phyloP scores from a whole-genome alignment of 108 stramenopile genomes.

The Cyclotella cryptica region DNA sequence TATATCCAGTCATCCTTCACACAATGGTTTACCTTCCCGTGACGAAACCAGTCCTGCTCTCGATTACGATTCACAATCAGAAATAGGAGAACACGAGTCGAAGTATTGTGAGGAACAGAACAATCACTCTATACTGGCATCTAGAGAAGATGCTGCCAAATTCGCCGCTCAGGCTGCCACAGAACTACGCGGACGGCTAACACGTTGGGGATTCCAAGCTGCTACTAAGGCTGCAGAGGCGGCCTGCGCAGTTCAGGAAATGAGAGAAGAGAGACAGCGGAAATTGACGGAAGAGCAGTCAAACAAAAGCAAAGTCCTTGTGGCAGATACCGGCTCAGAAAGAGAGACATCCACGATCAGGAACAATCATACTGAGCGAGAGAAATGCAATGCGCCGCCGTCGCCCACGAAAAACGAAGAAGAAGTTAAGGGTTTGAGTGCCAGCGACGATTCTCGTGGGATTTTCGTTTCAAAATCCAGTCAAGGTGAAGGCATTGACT shows the following conservation, averaged over 20 bases:
- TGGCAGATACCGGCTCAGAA: background rate
- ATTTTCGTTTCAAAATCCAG: background rate
- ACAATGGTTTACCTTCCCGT: background rate
- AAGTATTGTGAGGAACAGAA: background rate
- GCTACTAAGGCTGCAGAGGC: conserved; percentile 46
- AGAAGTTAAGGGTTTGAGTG: background rate
- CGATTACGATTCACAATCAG: background rate
- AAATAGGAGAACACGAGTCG: background rate
- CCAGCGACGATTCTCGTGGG: background rate
- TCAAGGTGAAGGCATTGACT: background rate
- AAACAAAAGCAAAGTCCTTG: conserved; percentile 3
- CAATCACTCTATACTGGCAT: conserved; percentile 31
- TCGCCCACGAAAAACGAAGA: background rate
- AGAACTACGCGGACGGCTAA: conserved; percentile 42
- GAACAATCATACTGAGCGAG: background rate
- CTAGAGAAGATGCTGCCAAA: conserved; percentile 47
- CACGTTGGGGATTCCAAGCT: conserved; percentile 50
- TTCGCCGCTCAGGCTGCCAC: conserved; percentile 43
- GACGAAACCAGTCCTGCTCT: background rate
- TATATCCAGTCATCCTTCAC: background rate
- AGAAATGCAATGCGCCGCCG: background rate
- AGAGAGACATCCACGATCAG: background rate
- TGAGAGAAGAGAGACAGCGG: conserved; percentile 44
- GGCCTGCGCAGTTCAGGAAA: conserved; percentile 43
- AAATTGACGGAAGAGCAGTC: conserved; percentile 37